Percentiles rank a stretch among this genome's conserved stretches.
Evolutionary conservation across 495 filamentous ascomycete species (phyloP).

Genomic region (Pyrenopolyporus hunteri): DNA sequence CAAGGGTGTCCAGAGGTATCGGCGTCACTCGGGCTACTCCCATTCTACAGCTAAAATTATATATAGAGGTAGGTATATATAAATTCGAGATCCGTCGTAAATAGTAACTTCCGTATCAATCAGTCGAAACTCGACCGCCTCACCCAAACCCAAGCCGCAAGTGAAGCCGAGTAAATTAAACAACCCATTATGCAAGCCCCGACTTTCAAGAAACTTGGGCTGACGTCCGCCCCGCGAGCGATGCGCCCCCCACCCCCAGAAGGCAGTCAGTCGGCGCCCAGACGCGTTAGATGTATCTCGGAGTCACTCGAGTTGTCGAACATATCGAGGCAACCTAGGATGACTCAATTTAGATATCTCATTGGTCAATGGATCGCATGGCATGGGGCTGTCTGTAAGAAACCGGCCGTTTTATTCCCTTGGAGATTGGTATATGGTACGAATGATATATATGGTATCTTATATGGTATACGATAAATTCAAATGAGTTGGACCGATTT

Average conservation of each 20-base stretch:
- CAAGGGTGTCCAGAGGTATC: slow-evolving; percentile 22
- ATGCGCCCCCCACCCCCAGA: slow-evolving; percentile 4
- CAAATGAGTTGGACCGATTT: slow-evolving; percentile 26
- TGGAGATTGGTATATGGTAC: slow-evolving; percentile 24
- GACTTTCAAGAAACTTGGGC: slow-evolving; percentile 5
- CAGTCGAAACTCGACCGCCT: slow-evolving; percentile 24
- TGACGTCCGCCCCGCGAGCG: slow-evolving; percentile 15
- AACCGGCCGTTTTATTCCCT: slow-evolving; percentile 6
- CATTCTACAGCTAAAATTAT: slow-evolving; percentile 20
- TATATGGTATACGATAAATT: slow-evolving; percentile 10
- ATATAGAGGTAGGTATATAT: too few relatives aligned
- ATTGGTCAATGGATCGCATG: slow-evolving; percentile 31
- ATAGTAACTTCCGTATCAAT: slow-evolving; percentile 14
- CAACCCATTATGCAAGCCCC: slow-evolving; percentile 14
- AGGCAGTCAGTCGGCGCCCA: slow-evolving; percentile 6
- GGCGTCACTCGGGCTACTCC: slow-evolving; percentile 15
- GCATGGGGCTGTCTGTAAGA: not conserved
- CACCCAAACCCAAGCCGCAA: not conserved
- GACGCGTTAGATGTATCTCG: slow-evolving; percentile 20
- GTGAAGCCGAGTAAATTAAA: not conserved
- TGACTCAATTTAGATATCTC: slow-evolving; percentile 24
- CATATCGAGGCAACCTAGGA: slow-evolving; percentile 20
- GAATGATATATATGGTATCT: slow-evolving; percentile 11
- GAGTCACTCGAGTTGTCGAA: slow-evolving; percentile 24
- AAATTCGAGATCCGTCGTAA: slow-evolving; percentile 11